Conservation (phyloP, 2,329 filamentous ascomycete species). For the Phoma herbarum region DNA sequence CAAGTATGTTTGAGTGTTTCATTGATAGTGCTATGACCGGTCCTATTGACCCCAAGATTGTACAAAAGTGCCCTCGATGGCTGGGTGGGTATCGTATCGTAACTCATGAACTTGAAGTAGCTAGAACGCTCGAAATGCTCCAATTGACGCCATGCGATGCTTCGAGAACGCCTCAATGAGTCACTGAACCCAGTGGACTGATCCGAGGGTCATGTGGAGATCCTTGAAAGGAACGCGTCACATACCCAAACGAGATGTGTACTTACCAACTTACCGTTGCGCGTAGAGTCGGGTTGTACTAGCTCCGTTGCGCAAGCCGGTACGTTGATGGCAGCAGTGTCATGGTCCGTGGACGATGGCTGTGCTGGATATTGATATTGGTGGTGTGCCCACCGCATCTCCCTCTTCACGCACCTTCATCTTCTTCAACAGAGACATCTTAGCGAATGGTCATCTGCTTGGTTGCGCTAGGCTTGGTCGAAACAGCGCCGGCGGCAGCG, state of each 20-base stretch:
- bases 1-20: constrained; percentile 6
- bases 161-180: constrained; percentile 25
- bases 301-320: constrained; percentile 52
- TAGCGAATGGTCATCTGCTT: constrained; percentile 84
- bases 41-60: constrained; percentile 20
- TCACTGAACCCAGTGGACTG: constrained; percentile 23
- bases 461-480: constrained; percentile 80
- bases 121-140: constrained; percentile 24
- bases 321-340: constrained; percentile 28
- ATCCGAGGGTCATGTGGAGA: constrained; percentile 48
- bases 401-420: constrained; percentile 8
- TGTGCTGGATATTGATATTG: constrained; percentile 21
- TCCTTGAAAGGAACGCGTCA: constrained; percentile 46
- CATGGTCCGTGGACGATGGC: constrained; percentile 10
- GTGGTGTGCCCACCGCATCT: constrained; percentile 29
- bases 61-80: constrained; percentile 20
- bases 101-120: constrained; percentile 22
- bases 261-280: constrained; percentile 55
- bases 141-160: constrained; percentile 23
- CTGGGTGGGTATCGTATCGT: constrained; percentile 25
- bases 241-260: constrained; percentile 53
- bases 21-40: constrained; percentile 22
- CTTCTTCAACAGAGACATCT: neutral
- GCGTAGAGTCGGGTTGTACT: constrained; percentile 49
- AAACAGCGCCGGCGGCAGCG: constrained; percentile 71